phyloP scores from a whole-genome alignment of 768 basidiomycete genomes.

The Auricularia sp. region DNA sequence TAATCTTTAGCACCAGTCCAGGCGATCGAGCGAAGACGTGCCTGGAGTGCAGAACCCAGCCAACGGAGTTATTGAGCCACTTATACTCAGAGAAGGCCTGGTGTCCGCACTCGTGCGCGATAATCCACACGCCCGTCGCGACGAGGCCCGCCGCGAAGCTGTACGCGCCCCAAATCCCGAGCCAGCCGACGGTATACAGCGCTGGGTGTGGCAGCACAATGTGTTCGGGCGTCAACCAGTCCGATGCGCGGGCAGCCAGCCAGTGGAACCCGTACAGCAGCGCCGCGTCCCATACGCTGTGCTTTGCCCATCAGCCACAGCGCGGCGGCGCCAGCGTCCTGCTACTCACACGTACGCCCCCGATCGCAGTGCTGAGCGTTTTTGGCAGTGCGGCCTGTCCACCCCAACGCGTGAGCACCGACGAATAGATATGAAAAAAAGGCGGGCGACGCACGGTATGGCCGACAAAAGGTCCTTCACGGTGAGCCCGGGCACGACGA shows the following conservation, averaged over 20 bases:
- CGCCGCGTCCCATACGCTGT: slow-evolving; percentile 63
- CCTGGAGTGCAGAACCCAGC: slow-evolving; percentile 32
- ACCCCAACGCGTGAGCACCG: slow-evolving; percentile 1
- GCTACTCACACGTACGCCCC: slow-evolving; percentile 61
- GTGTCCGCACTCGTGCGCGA: slow-evolving; percentile 60
- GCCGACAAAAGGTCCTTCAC: slow-evolving; percentile 78
- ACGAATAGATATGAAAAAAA: slow-evolving; percentile 1
- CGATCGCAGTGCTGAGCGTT: slow-evolving; percentile 78
- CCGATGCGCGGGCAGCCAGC: slow-evolving; percentile 55
- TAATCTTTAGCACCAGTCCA: slow-evolving; percentile 13
- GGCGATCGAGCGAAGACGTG: not conserved
- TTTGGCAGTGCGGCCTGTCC: slow-evolving; percentile 70
- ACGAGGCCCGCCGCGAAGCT: slow-evolving; percentile 76
- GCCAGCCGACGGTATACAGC: slow-evolving; percentile 50
- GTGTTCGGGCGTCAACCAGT: slow-evolving; percentile 42
- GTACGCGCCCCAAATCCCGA: slow-evolving; percentile 73
- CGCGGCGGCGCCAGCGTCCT: not conserved
- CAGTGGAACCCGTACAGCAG: slow-evolving; percentile 65
- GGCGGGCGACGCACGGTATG: slow-evolving; percentile 58
- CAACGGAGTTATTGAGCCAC: slow-evolving; percentile 35
- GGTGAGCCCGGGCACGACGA: slow-evolving; percentile 65
- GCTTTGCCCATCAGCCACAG: not conserved
- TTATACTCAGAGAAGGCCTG: slow-evolving; percentile 35
- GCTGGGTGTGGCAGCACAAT: slow-evolving; percentile 49
- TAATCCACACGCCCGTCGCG: slow-evolving; percentile 89